Evolutionary conservation across 2,329 filamentous ascomycete genomes (phyloP), one percentile per base, ranked within the genome.

Genomic region (Colletotrichum sp.): DNA sequence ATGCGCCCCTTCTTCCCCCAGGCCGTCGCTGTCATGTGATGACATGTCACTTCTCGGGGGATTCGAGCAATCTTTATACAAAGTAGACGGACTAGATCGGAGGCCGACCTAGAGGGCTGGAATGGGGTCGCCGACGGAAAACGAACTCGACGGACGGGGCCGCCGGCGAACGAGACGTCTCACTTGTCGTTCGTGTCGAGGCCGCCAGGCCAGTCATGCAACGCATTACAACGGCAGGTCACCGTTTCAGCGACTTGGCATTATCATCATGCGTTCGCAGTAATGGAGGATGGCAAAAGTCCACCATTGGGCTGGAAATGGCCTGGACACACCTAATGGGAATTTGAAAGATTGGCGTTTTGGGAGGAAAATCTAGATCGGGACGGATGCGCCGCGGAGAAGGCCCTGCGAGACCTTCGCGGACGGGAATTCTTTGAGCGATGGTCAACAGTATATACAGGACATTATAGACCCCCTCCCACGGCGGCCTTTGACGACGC

Each of bases 11-110:
- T 70, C 24, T 69, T 56, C 8, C 52, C 66, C 9, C 60, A 65
- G 34, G 64, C 65, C 9, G 64, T 73, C 13, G 48, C 65, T 30
- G 70, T 76, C 10, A 76, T 73, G 70, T 65, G 66, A 73, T 21
- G 43, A 21, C 48, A 26, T 6, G 5, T 26, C 12, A 5, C 16
- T 36, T 13, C 8, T 56, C 15, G 58, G 6, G 26, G 55, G 16
- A 34, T 15, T 2, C 21, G 1, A 18, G 26, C 36, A 15, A 30
- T 28, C 10, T 15, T 56, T 30, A 38, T 56, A 65, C 6, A 18
- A 38, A n/a, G 15, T 4, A 10, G 30, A 36, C 38, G 21, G 18
- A 32, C 4, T 4, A 12, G 12, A 21, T 12, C 21, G 21, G 26
- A 43, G 32, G n/a, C 24, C 9, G 10, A 18, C 5, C 12, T 18